Percentiles rank a stretch among this genome's conserved stretches.
These are phyloP conservation scores for Spinacia oleracea DNA, from an alignment of 179 eudicot species.

Conservation along the genomic window DNA sequence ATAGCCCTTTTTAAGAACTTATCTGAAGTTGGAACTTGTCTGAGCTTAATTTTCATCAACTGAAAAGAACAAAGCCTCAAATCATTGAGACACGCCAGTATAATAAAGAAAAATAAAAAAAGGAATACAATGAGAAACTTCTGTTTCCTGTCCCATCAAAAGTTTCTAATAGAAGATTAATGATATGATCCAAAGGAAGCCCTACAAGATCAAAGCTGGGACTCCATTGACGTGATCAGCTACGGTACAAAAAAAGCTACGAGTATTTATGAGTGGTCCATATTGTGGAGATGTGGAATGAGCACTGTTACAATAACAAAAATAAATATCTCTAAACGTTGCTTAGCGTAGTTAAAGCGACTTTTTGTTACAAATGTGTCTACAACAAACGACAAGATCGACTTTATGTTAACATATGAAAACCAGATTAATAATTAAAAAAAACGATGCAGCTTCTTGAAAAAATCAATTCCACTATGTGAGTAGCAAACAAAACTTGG, in stretches of 20 bases:
- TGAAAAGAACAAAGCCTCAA: neutral
- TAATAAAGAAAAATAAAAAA: neutral
- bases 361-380: neutral
- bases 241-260: neutral
- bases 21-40: neutral
- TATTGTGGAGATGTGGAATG: neutral
- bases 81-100: neutral
- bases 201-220: neutral
- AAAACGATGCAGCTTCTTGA: neutral
- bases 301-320: conserved; percentile 1
- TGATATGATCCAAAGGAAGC: conserved; percentile 1
- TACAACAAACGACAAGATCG: neutral
- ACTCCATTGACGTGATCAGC: conserved; percentile 4
- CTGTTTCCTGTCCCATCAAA: neutral
- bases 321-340: neutral
- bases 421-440: neutral
- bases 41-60: neutral
- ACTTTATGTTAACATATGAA: neutral
- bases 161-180: neutral
- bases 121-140: neutral
- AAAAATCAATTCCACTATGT: neutral
- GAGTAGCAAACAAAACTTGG: neutral
- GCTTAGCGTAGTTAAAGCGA: neutral
- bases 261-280: neutral
- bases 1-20: neutral